Conservation (phyloP, 768 basidiomycete species). For the Tricholoma sp. region DNA sequence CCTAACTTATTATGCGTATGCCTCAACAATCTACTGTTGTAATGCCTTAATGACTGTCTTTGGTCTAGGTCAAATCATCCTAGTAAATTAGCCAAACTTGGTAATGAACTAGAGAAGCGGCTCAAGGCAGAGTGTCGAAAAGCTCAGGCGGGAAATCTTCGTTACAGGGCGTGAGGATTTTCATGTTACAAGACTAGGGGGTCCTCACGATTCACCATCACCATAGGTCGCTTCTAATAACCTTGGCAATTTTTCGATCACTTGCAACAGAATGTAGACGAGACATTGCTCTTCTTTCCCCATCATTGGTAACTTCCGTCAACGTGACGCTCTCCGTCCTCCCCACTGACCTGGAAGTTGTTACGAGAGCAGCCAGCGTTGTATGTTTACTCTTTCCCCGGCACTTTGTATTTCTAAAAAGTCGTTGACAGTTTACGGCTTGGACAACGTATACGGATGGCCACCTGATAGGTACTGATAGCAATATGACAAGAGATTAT, state of each 20-base stretch:
- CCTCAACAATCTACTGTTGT: neutral
- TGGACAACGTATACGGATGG: slow-evolving; percentile 94
- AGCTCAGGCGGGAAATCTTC: slow-evolving; percentile 68
- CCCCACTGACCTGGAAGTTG: slow-evolving; percentile 66
- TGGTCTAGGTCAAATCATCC: slow-evolving; percentile 60
- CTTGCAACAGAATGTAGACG: slow-evolving; percentile 83
- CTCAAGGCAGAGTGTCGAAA: slow-evolving; percentile 58
- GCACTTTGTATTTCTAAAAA: neutral
- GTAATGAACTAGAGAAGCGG: slow-evolving; percentile 72
- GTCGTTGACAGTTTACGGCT: slow-evolving; percentile 64
- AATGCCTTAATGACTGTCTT: neutral
- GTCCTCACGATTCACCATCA: slow-evolving; percentile 5
- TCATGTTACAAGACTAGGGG: neutral
- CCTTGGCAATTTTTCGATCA: slow-evolving; percentile 75
- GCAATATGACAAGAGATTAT: slow-evolving; percentile 63
- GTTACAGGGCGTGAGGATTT: slow-evolving; percentile 68
- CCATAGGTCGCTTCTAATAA: slow-evolving; percentile 69
- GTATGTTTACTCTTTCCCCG: slow-evolving; percentile 42
- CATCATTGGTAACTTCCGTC: slow-evolving; percentile 62
- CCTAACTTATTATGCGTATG: slow-evolving; percentile 76
- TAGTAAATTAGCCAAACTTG: slow-evolving; percentile 74
- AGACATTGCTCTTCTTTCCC: slow-evolving; percentile 72
- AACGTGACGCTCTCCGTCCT: slow-evolving; percentile 50
- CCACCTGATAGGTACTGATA: slow-evolving; percentile 74
- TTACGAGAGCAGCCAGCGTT: slow-evolving; percentile 72